Base-by-base conservation (phyloP, 228 moss, liverwort and hornwort species). In the Sphagnum fallax region DNA sequence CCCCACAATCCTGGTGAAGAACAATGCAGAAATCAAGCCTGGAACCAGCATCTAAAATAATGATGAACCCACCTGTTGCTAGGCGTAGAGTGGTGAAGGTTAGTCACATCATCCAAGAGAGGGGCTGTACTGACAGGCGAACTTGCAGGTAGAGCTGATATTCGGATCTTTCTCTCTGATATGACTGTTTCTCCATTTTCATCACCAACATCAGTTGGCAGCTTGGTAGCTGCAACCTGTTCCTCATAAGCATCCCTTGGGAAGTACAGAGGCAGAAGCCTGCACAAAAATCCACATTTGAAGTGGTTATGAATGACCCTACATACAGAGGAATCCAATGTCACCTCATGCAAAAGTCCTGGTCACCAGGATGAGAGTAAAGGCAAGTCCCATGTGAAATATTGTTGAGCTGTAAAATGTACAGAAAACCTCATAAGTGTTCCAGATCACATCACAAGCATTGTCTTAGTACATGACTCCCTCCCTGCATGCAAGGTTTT, bases 151-250 rank as follows among this genome's bases (percentile, higher is more conserved):
- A 94, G 81, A 62, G 90, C 92, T 65, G 98, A 90, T 76, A 98
- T 98, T 92, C 98, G 84, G 78, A 98, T 98, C 84, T 94, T 93
- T 63, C 98, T 89, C 78, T 98, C 98, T 59, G 89, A 82, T 48
- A 98, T 94, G 13, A 94, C 77, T 1, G 90, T 98, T 79, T 94
- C 98, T 70, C 98, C 98, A 73, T 98, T 98, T 75, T 98, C 98
- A 82, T 98, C 98, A 63, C 98, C 98, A 59, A 98, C 98, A 69
- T 98, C 98, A 70, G 80, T 65, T 52, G 98, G 98, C 61, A 98
- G 73, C 79, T 98, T 98, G 58, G 75, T 55, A 52, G 80, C 77
- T 62, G 98, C 91, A 65, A 83, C 70, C 65, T 98, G 90, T 81
- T 98, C 98, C 76, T 98, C 98, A 32, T 87, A 71, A 62, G 82